A percentile compares a stretch with the other conserved stretches of the same genome.
These are phyloP conservation scores for Cryphonectria carpinicola DNA, from an alignment of 2,329 filamentous ascomycete species.

Conservation along the genomic window DNA sequence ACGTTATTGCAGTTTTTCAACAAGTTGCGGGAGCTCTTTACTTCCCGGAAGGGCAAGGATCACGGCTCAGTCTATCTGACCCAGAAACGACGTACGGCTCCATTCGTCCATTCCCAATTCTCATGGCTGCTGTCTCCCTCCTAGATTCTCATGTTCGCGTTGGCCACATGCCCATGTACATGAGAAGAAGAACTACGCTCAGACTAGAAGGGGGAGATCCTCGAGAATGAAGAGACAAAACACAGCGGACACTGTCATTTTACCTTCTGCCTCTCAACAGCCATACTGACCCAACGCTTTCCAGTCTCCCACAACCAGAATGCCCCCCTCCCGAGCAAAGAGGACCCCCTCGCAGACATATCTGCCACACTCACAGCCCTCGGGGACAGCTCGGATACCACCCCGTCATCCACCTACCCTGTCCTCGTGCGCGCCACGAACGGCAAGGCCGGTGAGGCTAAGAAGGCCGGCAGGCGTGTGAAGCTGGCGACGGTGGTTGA, in stretches of 20 bases:
- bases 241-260: neutral
- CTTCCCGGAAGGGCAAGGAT: constrained; percentile 66
- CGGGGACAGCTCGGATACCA: constrained; percentile 38
- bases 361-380: constrained; percentile 53
- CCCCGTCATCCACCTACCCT: constrained; percentile 43
- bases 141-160: neutral
- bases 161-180: neutral
- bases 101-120: neutral
- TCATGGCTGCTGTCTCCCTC: neutral
- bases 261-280: neutral
- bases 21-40: constrained; percentile 69
- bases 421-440: constrained; percentile 85
- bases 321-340: constrained; percentile 46
- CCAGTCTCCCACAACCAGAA: constrained; percentile 51
- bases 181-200: neutral
- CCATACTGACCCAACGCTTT: neutral
- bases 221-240: neutral
- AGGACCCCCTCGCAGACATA: constrained; percentile 63
- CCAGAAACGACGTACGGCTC: constrained; percentile 69
- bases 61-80: constrained; percentile 76
- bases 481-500: constrained; percentile 86
- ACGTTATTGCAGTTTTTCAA: constrained; percentile 67
- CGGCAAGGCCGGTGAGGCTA: constrained; percentile 63
- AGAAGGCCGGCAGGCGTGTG: constrained; percentile 59
- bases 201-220: neutral